Evolutionary conservation across 2,329 filamentous ascomycete genomes (phyloP), one percentile per base, ranked within the genome.

Genomic region (Chalara sp.): DNA sequence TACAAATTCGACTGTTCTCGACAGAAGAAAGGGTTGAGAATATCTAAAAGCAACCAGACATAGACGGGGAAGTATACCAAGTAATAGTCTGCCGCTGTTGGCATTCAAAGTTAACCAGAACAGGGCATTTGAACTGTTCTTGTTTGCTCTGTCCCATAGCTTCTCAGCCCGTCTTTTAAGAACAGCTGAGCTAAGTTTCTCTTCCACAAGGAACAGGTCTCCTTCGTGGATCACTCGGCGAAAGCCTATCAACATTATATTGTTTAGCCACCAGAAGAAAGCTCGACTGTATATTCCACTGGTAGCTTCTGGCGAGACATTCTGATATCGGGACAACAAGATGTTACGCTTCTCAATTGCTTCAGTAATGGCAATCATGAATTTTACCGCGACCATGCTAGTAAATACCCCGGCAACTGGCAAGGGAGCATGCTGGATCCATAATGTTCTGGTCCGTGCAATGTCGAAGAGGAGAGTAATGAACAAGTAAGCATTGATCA

Each of bases 231-330:
- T 56, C 42, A 72, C 55, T 28, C 61, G 60, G 28, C 56, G 58
- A 35, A 68, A 72, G 1, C 71, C 71, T 8, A 55, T 64, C 44
- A 56, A 48, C 55, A 72, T 60, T 21, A 73, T 58, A 6, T 63
- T 61, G 35, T 66, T 67, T 37, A 72, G 56, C 71, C 70, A 73
- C 54, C 65, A 65, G 49, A 70, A 67, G 35, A 71, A 58, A 21
- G 64, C 65, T 8, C 64, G 65, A 50, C 61, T 67, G 39, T 70
- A 69, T 6, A 72, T 56, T 11, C 71, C 70, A 51, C 68, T 68
- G 0, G 64, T 67, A 0, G 60, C 62, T 52, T 73, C 70, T 4
- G 71, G 69, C 6, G 67, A 66, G n/a, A 56, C 52, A 45, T 56
- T 29, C n/a, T 58, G 53, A 49, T 66, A 60, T 44, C 54, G 55